A percentile compares a stretch with the other conserved stretches of the same genome.
These are phyloP conservation scores for Metschnikowia kofuensis DNA, from an alignment of 805 yeast species.

Conservation along the genomic window DNA sequence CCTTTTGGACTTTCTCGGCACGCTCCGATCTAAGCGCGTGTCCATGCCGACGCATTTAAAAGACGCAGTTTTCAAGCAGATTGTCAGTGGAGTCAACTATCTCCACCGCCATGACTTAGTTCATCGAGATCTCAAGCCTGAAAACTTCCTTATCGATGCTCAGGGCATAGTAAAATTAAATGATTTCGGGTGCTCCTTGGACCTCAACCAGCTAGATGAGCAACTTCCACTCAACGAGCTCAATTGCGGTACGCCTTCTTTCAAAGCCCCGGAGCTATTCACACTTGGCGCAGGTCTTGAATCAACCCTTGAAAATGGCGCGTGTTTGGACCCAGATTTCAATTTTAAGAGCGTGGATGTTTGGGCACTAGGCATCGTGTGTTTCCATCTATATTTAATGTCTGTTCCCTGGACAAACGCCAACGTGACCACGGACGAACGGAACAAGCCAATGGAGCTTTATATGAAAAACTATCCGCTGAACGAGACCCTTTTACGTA, in stretches of 20 bases:
- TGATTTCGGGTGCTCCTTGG: constrained; percentile 52
- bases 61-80: constrained; percentile 46
- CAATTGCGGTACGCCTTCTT: constrained; percentile 49
- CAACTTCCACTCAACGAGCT: constrained; percentile 22
- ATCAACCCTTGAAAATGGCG: not conserved
- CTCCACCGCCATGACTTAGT: constrained; percentile 43
- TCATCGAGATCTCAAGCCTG: constrained; percentile 56
- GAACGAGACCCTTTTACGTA: constrained; percentile 19
- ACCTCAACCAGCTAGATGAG: constrained; percentile 23
- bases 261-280: constrained; percentile 54
- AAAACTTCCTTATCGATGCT: constrained; percentile 46
- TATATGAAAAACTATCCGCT: constrained; percentile 29
- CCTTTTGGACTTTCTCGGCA: constrained; percentile 41
- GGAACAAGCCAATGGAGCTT: constrained; percentile 21
- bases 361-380: constrained; percentile 53
- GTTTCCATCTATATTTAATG: constrained; percentile 43
- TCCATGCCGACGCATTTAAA: constrained; percentile 32
- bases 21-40: constrained; percentile 34
- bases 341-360: constrained; percentile 41
- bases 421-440: constrained; percentile 17
- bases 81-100: constrained; percentile 43
- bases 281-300: constrained; percentile 10
- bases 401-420: constrained; percentile 49
- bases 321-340: not conserved
- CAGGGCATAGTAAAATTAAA: constrained; percentile 44